Evolutionary conservation across 768 basidiomycete genomes (phyloP), one percentile per base, ranked within the genome.

Genomic region (Pleurotus tuber-regium): DNA sequence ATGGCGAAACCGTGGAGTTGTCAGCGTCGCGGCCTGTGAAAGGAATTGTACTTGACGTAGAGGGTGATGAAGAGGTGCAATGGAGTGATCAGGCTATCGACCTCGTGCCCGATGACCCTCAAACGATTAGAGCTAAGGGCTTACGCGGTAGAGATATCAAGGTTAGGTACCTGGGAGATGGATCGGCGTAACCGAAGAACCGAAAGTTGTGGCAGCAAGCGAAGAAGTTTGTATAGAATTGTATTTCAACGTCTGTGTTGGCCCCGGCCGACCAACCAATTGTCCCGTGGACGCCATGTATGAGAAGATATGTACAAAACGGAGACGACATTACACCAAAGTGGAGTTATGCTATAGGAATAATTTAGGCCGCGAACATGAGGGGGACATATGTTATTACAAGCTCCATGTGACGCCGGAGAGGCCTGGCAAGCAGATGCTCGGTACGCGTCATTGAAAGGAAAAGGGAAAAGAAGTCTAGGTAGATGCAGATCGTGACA

Each of bases 51-150:
- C 74, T 98, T 40, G 88, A 91, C 58, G 83, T 80, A 23, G 82
- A 84, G 24, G 88, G 84, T n/a, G n/a, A n/a, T n/a, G 76, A 75
- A 4, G 83, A 85, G 47, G 83, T 82, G 19, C 76, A 76, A 60
- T 95, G 92, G 87, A 80, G 82, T 55, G 92, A 98, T 71, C 92
- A 98, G 63, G 92, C 84, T 3, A 82, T 97, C 59, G 95, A 98
- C 69, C 75, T 98, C 31, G 82, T 90, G 47, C 94, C 95, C 7
- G 86, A 80, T 35, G 94, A 98, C 67, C 78, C 80, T 42, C 90
- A 92, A 67, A 76, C 75, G 0, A 65, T 97, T 46, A 66, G 63
- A 36, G 89, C 83, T 4, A 62, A 71, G 28, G 92, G 91, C 2
- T 68, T 95, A 57, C 72, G 79, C 26, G 84, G 86, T 11, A 79